A percentile compares a stretch with the other conserved stretches of the same genome.
Evolutionary conservation across 164 flowering plant species (phyloP).

Genomic region (Annona squamosa): DNA sequence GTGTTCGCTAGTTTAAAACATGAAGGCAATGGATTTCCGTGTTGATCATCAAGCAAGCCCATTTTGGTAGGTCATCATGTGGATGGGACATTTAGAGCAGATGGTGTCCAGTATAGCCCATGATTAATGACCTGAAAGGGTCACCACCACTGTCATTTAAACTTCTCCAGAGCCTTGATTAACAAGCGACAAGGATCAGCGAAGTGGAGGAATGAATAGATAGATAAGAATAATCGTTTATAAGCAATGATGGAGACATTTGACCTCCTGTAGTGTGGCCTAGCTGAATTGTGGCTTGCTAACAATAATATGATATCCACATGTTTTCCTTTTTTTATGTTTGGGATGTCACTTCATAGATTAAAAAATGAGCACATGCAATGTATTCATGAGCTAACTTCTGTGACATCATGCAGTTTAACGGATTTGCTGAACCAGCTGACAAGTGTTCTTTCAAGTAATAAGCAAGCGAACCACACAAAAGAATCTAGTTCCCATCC

Average conservation of each 20-base stretch:
- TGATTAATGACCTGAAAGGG: background rate
- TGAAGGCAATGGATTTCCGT: background rate
- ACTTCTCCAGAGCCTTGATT: too few relatives aligned
- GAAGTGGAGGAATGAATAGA: too few relatives aligned
- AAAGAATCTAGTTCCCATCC: background rate
- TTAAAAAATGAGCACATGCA: background rate
- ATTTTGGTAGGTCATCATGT: background rate
- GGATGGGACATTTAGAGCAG: background rate
- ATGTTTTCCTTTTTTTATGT: background rate
- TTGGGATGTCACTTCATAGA: background rate
- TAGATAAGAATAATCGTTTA: too few relatives aligned
- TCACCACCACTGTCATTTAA: background rate
- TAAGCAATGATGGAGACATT: too few relatives aligned
- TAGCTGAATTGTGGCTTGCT: background rate
- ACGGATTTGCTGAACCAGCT: constrained; percentile 53
- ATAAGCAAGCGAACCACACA: constrained; percentile 6
- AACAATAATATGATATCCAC: background rate
- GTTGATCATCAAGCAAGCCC: background rate
- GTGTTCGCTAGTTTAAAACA: background rate
- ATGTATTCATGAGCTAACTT: background rate
- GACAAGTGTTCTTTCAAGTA: constrained; percentile 25
- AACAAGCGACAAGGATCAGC: too few relatives aligned
- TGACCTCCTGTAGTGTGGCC: background rate
- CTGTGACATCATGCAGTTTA: constrained; percentile 5
- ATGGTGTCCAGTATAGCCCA: background rate